phyloP scores from a whole-genome alignment of 2,329 filamentous ascomycete genomes.

The Claviceps monticola region DNA sequence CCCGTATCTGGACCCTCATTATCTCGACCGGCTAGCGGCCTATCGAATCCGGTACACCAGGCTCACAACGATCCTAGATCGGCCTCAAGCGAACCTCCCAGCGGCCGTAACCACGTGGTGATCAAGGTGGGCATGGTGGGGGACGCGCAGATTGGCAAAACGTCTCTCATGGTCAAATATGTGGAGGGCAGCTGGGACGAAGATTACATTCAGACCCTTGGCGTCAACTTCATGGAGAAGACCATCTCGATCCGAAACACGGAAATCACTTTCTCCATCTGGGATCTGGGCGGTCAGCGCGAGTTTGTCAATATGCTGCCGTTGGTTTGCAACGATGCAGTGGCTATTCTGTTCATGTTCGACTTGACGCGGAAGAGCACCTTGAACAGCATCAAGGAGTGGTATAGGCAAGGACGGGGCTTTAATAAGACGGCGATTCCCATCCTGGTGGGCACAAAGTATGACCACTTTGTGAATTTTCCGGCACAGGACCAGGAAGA shows the following conservation, averaged over 20 bases:
- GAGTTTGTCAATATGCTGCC: slow-evolving; percentile 99
- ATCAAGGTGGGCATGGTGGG: slow-evolving; percentile 99
- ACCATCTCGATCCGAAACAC: slow-evolving; percentile 98
- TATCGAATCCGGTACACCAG: slow-evolving; percentile 31
- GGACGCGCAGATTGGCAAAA: slow-evolving; percentile 98
- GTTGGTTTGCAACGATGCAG: slow-evolving; percentile 97
- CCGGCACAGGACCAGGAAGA: slow-evolving; percentile 95
- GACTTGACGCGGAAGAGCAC: slow-evolving; percentile 96
- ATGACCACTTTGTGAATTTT: slow-evolving; percentile 99
- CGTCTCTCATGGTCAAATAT: slow-evolving; percentile 98
- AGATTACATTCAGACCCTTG: slow-evolving; percentile 96
- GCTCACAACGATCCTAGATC: slow-evolving; percentile 31
- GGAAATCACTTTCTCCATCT: slow-evolving; percentile 98
- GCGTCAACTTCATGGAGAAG: slow-evolving; percentile 99
- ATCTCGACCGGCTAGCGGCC: slow-evolving; percentile 41
- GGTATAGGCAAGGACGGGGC: slow-evolving; percentile 92
- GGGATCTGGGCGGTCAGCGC: slow-evolving; percentile 93
- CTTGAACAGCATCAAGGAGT: slow-evolving; percentile 98
- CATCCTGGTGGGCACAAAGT: slow-evolving; percentile 93
- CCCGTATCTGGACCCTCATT: slow-evolving; percentile 30
- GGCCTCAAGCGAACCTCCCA: slow-evolving; percentile 23
- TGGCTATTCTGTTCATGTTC: slow-evolving; percentile 99
- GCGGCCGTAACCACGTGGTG: slow-evolving; percentile 62
- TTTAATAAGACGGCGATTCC: slow-evolving; percentile 99
- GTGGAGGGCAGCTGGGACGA: slow-evolving; percentile 99